Percentiles rank a stretch among this genome's conserved stretches.
phyloP scores from a whole-genome alignment of 2,329 filamentous ascomycete species.

The Bimuria novae-zelandiae region DNA sequence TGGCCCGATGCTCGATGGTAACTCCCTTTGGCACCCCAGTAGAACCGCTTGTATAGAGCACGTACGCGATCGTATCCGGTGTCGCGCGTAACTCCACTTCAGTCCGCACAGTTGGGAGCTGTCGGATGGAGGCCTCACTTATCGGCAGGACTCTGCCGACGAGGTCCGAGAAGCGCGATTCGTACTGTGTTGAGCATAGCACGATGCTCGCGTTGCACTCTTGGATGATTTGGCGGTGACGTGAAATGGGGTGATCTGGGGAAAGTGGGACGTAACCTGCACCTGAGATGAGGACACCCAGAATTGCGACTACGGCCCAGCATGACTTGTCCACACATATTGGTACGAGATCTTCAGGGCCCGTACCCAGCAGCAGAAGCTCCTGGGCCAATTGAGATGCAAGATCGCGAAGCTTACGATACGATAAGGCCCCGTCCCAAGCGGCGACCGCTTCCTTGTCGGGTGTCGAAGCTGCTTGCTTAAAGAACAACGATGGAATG shows the following conservation, averaged over 20 bases:
- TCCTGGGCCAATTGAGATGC: slow-evolving; percentile 34
- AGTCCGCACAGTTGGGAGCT: slow-evolving; percentile 15
- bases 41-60: slow-evolving; percentile 41
- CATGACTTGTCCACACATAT: slow-evolving; percentile 44
- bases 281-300: slow-evolving; percentile 43
- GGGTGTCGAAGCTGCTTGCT: slow-evolving; percentile 24
- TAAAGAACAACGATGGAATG: slow-evolving; percentile 30
- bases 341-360: slow-evolving; percentile 39
- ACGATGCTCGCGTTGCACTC: slow-evolving; percentile 34
- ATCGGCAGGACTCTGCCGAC: slow-evolving; percentile 26
- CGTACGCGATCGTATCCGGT: slow-evolving; percentile 30
- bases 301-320: slow-evolving; percentile 45
- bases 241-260: slow-evolving; percentile 30
- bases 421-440: slow-evolving; percentile 38
- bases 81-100: slow-evolving; percentile 21
- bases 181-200: slow-evolving; percentile 34
- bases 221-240: slow-evolving; percentile 34
- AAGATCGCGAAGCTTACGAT: slow-evolving; percentile 27
- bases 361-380: slow-evolving; percentile 37
- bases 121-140: slow-evolving; percentile 21
- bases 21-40: slow-evolving; percentile 40
- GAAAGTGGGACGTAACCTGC: slow-evolving; percentile 39
- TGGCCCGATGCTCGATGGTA: slow-evolving; percentile 36
- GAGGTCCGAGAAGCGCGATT: slow-evolving; percentile 20
- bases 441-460: slow-evolving; percentile 31